A percentile compares a stretch with the other conserved stretches of the same genome.
Evolutionary conservation across 257 asterid species (phyloP).

Genomic region (Nicotiana tabacum): DNA sequence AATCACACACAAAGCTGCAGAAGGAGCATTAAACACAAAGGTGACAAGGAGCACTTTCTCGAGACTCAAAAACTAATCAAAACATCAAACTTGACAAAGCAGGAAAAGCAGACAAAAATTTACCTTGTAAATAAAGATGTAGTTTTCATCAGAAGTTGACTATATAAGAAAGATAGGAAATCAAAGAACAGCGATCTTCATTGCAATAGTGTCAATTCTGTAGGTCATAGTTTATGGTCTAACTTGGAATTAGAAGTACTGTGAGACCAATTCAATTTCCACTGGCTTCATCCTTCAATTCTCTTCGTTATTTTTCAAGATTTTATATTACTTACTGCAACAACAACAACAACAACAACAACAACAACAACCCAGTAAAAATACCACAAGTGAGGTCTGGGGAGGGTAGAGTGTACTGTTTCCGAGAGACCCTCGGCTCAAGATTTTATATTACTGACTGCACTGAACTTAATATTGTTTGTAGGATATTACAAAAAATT

Average conservation of each 20-base stretch:
- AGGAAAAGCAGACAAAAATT: neutral
- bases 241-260: neutral
- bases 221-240: neutral
- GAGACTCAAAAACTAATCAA: neutral
- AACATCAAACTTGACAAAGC: constrained; percentile 4
- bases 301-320: neutral
- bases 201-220: neutral
- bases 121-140: neutral
- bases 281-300: neutral
- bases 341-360: too few relatives aligned
- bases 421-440: neutral
- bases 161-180: neutral
- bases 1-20: neutral
- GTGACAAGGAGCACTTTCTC: neutral
- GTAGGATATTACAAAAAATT: neutral
- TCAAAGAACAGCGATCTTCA: neutral
- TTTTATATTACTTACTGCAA: neutral
- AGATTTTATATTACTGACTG: neutral
- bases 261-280: neutral
- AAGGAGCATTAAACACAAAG: neutral
- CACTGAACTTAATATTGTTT: neutral
- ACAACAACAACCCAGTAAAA: too few relatives aligned
- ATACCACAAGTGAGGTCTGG: too few relatives aligned
- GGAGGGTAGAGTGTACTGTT: too few relatives aligned
- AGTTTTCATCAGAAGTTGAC: neutral